A percentile compares a stretch with the other conserved stretches of the same genome.
These are phyloP conservation scores for Aureobasidium musti DNA, from an alignment of 2,329 filamentous ascomycete genomes.

Conservation along the genomic window DNA sequence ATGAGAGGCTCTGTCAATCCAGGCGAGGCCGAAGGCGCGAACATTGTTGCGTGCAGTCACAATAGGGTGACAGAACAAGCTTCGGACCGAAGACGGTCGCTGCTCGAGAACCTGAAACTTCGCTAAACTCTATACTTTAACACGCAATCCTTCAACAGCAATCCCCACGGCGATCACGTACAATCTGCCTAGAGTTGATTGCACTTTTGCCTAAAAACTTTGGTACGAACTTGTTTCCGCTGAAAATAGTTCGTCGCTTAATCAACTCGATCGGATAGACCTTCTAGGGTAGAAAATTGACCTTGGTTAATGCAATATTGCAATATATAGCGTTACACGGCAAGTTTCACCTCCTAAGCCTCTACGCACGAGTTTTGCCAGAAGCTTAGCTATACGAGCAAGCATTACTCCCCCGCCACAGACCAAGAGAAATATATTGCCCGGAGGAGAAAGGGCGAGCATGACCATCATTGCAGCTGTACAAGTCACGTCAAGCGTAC, in stretches of 20 bases:
- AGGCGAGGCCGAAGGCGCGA: not conserved
- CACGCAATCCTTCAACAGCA: not conserved
- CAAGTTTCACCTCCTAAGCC: not conserved
- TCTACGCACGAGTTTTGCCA: not conserved
- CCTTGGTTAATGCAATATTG: not conserved
- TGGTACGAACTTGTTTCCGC: not conserved
- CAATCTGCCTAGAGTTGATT: not conserved
- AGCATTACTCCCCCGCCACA: not conserved
- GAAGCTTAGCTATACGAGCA: not conserved
- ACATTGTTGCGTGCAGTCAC: not conserved
- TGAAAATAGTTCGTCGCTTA: not conserved
- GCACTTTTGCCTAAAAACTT: not conserved
- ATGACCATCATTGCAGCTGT: not conserved
- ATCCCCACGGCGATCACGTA: not conserved
- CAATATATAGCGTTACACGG: not conserved
- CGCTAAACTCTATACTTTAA: not conserved
- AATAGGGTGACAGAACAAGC: slow-evolving; percentile 3
- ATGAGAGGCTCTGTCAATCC: too few relatives aligned
- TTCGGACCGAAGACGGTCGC: not conserved
- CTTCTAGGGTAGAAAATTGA: not conserved
- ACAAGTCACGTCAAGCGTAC: slow-evolving; percentile 1
- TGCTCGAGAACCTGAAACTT: slow-evolving; percentile 4
- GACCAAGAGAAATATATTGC: not conserved
- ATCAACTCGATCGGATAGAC: not conserved
- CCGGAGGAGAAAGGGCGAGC: not conserved